Conservation (phyloP, 1,284 basidiomycete genomes). For the Inonotus obliquus region DNA sequence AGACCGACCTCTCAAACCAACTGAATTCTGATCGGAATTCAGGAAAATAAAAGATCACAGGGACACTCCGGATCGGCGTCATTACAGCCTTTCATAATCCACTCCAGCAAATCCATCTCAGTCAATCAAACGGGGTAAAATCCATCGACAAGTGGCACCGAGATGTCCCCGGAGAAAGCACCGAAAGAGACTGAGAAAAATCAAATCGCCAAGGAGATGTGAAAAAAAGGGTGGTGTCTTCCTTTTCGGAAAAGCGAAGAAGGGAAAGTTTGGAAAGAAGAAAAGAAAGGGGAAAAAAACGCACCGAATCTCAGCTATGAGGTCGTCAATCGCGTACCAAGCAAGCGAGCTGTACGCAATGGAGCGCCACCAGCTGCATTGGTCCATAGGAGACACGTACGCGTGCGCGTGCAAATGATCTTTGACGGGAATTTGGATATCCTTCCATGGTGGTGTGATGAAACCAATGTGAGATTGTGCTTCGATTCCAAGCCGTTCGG, state of each 20-base stretch:
- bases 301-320: slow-evolving; percentile 75
- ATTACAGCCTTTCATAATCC: background rate
- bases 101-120: background rate
- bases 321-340: slow-evolving; percentile 71
- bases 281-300: slow-evolving; percentile 23
- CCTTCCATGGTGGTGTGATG: slow-evolving; percentile 69
- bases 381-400: slow-evolving; percentile 57
- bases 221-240: background rate
- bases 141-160: too few species aligned
- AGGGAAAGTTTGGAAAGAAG: background rate
- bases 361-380: slow-evolving; percentile 66
- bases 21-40: too few species aligned
- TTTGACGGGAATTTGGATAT: slow-evolving; percentile 68
- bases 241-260: background rate
- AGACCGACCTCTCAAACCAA: too few species aligned
- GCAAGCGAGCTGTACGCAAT: slow-evolving; percentile 61
- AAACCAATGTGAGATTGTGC: slow-evolving; percentile 57
- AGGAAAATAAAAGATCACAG: background rate
- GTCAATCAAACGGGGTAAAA: background rate
- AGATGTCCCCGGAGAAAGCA: too few species aligned
- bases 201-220: background rate
- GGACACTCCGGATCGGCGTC: background rate
- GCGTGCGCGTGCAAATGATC: slow-evolving; percentile 75
- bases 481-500: slow-evolving; percentile 13
- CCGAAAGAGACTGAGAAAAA: background rate